Base-by-base conservation (phyloP, 768 basidiomycete species). In the Coprinopsis marcescibilis region DNA sequence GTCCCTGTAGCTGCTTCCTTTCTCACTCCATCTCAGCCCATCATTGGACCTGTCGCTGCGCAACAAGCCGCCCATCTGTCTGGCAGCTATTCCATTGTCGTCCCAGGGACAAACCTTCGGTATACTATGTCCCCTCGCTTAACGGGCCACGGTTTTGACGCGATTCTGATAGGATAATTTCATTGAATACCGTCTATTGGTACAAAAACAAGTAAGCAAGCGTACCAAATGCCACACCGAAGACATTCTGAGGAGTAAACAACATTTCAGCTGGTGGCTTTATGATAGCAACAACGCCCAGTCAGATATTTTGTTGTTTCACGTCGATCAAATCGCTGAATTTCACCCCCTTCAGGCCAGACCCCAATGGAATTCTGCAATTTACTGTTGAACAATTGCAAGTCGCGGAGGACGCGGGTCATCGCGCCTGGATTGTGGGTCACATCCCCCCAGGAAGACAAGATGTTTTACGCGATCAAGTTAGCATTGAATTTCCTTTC, bases 251-350 rank as follows among this genome's bases (percentile, higher is more conserved):
- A n/a, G n/a, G n/a, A n/a, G n/a, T n/a, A n/a, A n/a, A n/a, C n/a
- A n/a, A n/a, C n/a, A n/a, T n/a, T n/a, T n/a, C 24, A 79, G 78
- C 60, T 78, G 79, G 55, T 82, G 77, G 75, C 64, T 82, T 1
- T 83, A 77, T 52, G 80, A 81, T 52, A 72, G 67, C 21, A 71
- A 81, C 44, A 56, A 52, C 3, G 60, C 63, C 10, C 66, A 70
- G 76, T 77, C 53, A 49, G 72, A 35, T 11, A 24, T 7, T 19
- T 29, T 25, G 12, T 8, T 6, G 14, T 39, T 3, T 6, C 27
- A 25, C 12, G 17, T 14, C 11, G 5, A 4, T 20, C n/a, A 21
- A 23, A 21, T 33, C 20, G 11, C 2, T 30, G 20, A 4, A 24
- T 17, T 23, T 13, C 17, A 14, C 19, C 30, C 38, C 25, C 33